A percentile compares a stretch with the other conserved stretches of the same genome.
phyloP scores from a whole-genome alignment of 148 eudicot species.

The Cornus controversa region DNA sequence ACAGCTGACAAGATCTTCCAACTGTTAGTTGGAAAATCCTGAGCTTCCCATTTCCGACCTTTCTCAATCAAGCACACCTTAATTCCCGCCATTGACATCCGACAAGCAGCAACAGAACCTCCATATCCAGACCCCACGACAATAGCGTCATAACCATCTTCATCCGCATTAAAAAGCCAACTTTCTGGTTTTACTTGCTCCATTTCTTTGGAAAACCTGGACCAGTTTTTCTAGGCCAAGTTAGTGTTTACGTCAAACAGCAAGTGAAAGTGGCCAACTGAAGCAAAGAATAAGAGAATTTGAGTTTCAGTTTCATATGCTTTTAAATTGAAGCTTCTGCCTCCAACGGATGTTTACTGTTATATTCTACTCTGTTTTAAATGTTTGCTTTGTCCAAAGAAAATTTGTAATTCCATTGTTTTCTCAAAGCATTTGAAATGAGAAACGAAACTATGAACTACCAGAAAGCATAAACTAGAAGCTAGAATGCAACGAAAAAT shows the following conservation, averaged over 20 bases:
- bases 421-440: too few relatives aligned
- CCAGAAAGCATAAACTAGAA: too few relatives aligned
- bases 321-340: too few relatives aligned
- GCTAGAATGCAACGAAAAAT: too few relatives aligned
- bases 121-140: constrained; percentile 45
- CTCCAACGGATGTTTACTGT: too few relatives aligned
- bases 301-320: not conserved
- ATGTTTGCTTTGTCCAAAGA: too few relatives aligned
- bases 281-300: not conserved
- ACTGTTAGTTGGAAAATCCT: constrained; percentile 30
- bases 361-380: too few relatives aligned
- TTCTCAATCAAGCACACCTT: constrained; percentile 38
- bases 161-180: not conserved
- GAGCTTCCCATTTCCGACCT: constrained; percentile 36
- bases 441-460: too few relatives aligned
- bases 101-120: constrained; percentile 42
- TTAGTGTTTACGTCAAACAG: not conserved
- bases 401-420: too few relatives aligned
- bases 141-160: constrained; percentile 31
- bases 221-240: not conserved
- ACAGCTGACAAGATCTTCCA: constrained; percentile 20
- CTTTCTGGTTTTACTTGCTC: not conserved
- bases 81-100: constrained; percentile 31
- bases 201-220: constrained; percentile 3
- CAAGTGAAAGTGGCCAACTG: not conserved